Base-by-base conservation (phyloP, 2,329 filamentous ascomycete genomes). In the Xylaria sp. region DNA sequence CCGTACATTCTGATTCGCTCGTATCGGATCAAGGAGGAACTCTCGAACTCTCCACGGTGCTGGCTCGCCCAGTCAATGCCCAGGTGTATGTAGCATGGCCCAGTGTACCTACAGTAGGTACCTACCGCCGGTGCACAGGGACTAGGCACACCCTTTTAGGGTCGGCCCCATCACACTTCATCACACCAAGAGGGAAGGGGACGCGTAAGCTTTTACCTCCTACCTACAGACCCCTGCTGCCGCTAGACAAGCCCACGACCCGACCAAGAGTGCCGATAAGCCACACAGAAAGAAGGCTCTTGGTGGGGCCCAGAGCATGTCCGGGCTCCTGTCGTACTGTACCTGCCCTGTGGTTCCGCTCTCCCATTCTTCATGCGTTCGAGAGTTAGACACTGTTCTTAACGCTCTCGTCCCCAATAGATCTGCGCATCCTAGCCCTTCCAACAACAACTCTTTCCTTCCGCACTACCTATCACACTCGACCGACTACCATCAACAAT, bases 121-220 rank as follows among this genome's bases (percentile, higher is more conserved):
- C 27, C 7, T 59, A 21, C 24, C 24, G 24, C 24, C 24, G 24
- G 57, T 14, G 32, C 48, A 45, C 47, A 34, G 48, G 30, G 30
- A 54, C 27, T 24, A 54, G 57, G 47, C 57, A 50, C 51, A 34
- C 32, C 47, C 45, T 27, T 27, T 36, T 47, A 27, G 34, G 53
- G 39, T 39, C 56, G 55, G 53, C 63, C 55, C 61, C 66, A 67
- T 67, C 57, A 45, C 45, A 54, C 56, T 59, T 69, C 64, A 69
- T 74, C 71, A 69, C 74, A 74, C 51, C 51, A 34, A 55, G 51
- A 34, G 51, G 51, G 71, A 72, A 73, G 76, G 75, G 79, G 77
- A 80, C 78, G 78, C 78, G 78, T 77, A 78, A 78, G 69, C 77
- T 71, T 75, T 75, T 74, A 75, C 75, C 61, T 69, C 68, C 70